phyloP scores from a whole-genome alignment of 164 flowering plant species.

The Tinospora cordifolia region DNA sequence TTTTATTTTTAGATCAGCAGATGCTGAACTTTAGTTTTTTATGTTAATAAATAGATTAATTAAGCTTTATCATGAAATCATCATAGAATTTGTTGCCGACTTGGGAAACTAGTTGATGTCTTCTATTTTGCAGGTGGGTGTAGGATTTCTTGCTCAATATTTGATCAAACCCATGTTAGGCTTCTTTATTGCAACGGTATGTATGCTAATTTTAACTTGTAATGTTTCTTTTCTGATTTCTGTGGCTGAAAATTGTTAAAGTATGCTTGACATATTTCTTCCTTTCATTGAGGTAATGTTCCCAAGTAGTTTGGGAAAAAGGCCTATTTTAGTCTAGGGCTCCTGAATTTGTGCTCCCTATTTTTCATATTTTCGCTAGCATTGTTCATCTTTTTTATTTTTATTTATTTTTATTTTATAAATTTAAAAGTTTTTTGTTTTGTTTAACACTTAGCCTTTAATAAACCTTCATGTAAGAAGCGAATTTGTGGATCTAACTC shows the following conservation, averaged over 20 bases:
- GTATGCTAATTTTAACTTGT: background rate
- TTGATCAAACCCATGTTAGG: conserved; percentile 85
- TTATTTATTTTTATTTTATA: no score
- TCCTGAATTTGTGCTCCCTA: background rate
- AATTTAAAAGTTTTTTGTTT: no score
- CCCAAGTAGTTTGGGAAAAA: no score
- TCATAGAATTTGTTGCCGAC: background rate
- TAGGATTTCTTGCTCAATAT: conserved; percentile 94
- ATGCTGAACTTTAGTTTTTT: background rate
- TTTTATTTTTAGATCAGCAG: background rate
- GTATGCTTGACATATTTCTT: background rate
- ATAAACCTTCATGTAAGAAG: no score
- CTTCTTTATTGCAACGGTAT: conserved; percentile 86
- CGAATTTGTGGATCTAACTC: no score
- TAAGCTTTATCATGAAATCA: background rate
- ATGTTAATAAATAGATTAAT: background rate
- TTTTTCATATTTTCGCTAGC: no score
- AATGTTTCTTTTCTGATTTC: background rate
- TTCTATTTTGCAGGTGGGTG: conserved; percentile 72
- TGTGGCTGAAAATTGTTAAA: conserved; percentile 4
- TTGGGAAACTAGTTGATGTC: conserved; percentile 7
- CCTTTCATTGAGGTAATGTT: background rate
- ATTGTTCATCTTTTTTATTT: no score
- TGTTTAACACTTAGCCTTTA: no score
- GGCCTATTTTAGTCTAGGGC: no score